Base-by-base conservation (phyloP, 106 monocot genomes). In the Gastrodia elata region DNA sequence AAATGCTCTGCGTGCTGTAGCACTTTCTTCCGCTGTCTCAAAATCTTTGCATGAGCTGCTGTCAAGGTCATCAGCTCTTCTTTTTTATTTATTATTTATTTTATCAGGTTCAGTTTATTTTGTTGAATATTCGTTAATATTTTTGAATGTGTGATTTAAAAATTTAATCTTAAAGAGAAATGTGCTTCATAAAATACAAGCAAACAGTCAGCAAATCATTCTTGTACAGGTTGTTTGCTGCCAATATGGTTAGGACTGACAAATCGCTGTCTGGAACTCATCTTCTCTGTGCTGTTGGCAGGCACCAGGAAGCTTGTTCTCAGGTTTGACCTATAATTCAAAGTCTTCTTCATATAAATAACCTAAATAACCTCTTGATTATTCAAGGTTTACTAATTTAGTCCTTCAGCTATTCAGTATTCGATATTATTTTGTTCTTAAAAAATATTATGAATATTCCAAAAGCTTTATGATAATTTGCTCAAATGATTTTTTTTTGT, bases 231-330 rank as follows among this genome's bases (percentile, higher is more conserved):
- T 98, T 78, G 87, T 98, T n/a, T 79, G 97, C 97, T 32, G 97
- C 97, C 59, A 98, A 98, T 88, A 98, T 98, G 97, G 93, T 98
- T 36, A 93, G 97, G 77, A 98, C 93, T 40, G 97, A 98, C 49
- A 93, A 98, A 78, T 91, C 93, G 35, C 74, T 98, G 38, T 88
- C 93, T 11, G 97, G 97, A 32, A 93, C 76, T 42, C 97, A 98
- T 77, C 93, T 98, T 68, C 93, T 98, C 8, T 98, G 93, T 88
- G 97, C 97, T 71, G 97, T 98, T 73, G 97, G 97, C 73, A 90
- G 91, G 61, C 85, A 93, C 80, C 97, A 98, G 75, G 97, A 98
- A 80, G 93, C 97, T 39, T 98, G 97, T 72, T 98, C 97, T 70
- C 97, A 98, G 93, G 97, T 93, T 49, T 68, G 73, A 22, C 71